Evolutionary conservation across 306 rosid species (phyloP).

Genomic region (Vicia faba): DNA sequence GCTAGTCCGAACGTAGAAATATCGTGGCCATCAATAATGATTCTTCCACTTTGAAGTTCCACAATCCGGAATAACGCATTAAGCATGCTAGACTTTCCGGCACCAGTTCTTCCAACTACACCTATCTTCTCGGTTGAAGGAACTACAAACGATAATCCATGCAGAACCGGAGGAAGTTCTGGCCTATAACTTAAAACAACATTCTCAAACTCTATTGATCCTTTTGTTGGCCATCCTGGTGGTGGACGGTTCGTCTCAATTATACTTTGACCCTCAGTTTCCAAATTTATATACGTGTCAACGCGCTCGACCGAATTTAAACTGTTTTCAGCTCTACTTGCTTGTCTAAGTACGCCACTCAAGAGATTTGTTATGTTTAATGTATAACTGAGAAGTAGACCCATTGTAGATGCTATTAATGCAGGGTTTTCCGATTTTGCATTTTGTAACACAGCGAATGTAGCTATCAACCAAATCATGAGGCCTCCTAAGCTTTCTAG

Average conservation of each 20-base stretch:
- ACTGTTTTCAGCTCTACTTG: slow-evolving; percentile 84
- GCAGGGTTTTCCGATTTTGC: slow-evolving; percentile 57
- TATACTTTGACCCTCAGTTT: slow-evolving; percentile 71
- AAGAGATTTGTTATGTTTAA: slow-evolving; percentile 76
- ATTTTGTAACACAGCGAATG: slow-evolving; percentile 83
- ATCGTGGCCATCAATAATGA: slow-evolving; percentile 69
- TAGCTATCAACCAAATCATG: slow-evolving; percentile 86
- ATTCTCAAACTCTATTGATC: slow-evolving; percentile 69
- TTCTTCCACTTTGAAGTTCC: slow-evolving; percentile 73
- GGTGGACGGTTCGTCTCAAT: slow-evolving; percentile 73
- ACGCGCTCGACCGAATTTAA: slow-evolving; percentile 90
- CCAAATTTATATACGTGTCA: slow-evolving; percentile 65
- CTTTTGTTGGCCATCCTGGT: slow-evolving; percentile 81
- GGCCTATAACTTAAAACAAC: slow-evolving; percentile 87
- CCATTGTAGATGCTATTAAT: slow-evolving; percentile 78
- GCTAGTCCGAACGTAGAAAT: slow-evolving; percentile 67
- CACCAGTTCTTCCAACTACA: slow-evolving; percentile 95
- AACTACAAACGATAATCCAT: slow-evolving; percentile 67
- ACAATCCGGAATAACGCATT: slow-evolving; percentile 84
- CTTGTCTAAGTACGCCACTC: slow-evolving; percentile 77
- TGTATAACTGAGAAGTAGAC: slow-evolving; percentile 82
- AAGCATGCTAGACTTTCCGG: slow-evolving; percentile 95
- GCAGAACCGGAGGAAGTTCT: slow-evolving; percentile 86
- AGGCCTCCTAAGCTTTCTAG: slow-evolving; percentile 83
- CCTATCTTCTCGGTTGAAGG: slow-evolving; percentile 82